Evolutionary conservation across 345 rosid genomes (phyloP), one percentile per base, ranked within the genome.

Genomic region (Eucalyptus sideroxylon): DNA sequence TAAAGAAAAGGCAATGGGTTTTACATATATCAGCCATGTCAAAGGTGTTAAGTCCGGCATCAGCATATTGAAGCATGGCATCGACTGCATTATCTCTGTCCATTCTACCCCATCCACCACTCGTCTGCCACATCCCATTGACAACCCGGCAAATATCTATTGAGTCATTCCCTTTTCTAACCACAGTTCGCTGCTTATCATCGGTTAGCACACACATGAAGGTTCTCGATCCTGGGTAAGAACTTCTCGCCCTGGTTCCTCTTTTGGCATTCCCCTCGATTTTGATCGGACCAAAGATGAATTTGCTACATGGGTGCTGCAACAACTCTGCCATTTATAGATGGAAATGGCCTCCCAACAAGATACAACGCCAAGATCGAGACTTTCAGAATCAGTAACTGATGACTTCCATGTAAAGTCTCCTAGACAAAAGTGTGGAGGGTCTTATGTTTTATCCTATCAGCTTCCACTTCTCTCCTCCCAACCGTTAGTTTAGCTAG

Each of bases 61-160:
- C 96, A 88, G 95, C 95, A 93, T 93, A 93, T 91, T 31, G 89
- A 88, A 95, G 92, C 96, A 94, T 96, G 72, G 94, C 94, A 91
- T 93, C 92, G 44, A 93, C 93, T 34, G 94, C 94, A 81, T 89
- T 90, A 31, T 90, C 90, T 53, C 86, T 87, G 81, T 95, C 93
- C 90, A 94, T 93, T 89, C 86, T 91, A 80, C 96, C 95, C 95
- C 96, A 94, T 4, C 95, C 96, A 87, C 96, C 94, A 88, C 95
- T 93, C 42, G 94, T 91, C 93, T 94, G 96, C 96, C 96, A 95
- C 95, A 93, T 95, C 87, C 96, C 96, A 89, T 95, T 95, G 77
- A 95, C 95, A 89, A 95, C 93, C 91, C 93, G 90, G 86, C 95
- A 92, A 42, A 94, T 89, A 86, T 93, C 96, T 56, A 95, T 88